A percentile compares a stretch with the other conserved stretches of the same genome.
phyloP scores from a whole-genome alignment of 2,329 filamentous ascomycete genomes.

The Phoma herbarum region DNA sequence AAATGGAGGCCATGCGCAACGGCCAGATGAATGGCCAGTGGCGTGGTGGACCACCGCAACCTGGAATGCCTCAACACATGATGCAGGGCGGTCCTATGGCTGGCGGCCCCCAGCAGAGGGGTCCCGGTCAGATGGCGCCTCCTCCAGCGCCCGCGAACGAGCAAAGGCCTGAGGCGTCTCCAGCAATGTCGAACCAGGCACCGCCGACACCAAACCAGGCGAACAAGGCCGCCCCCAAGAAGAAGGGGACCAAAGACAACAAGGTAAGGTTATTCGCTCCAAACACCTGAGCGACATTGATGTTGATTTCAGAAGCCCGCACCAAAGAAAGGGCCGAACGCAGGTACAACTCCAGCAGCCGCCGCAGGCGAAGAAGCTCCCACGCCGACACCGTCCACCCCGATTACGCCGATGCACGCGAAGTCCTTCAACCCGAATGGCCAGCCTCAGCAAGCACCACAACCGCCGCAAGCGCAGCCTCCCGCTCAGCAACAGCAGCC shows the following conservation, averaged over 20 bases:
- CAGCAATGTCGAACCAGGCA: conserved; percentile 59
- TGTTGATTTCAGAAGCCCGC: conserved; percentile 52
- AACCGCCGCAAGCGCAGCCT: conserved; percentile 44
- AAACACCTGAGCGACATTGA: conserved; percentile 41
- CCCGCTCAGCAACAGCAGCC: conserved; percentile 44
- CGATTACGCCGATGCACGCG: conserved; percentile 57
- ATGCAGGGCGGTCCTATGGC: conserved; percentile 58
- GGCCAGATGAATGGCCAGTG: conserved; percentile 23
- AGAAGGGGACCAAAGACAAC: conserved; percentile 74
- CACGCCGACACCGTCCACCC: conserved; percentile 59
- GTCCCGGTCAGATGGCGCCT: conserved; percentile 59
- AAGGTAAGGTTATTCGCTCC: conserved; percentile 66
- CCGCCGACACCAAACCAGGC: conserved; percentile 79
- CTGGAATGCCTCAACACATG: conserved; percentile 64
- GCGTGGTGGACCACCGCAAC: conserved; percentile 45
- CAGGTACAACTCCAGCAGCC: conserved; percentile 54
- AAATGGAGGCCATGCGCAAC: conserved; percentile 58
- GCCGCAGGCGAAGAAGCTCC: conserved; percentile 56
- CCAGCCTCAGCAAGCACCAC: conserved; percentile 34
- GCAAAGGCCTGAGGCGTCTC: conserved; percentile 58
- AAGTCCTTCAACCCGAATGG: conserved; percentile 53
- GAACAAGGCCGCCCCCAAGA: conserved; percentile 78
- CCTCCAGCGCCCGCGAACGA: conserved; percentile 57
- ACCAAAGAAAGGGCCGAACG: conserved; percentile 51
- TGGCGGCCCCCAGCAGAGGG: conserved; percentile 75